Percentiles rank a stretch among this genome's conserved stretches.
These are phyloP conservation scores for Pulveroboletus sp. DNA, from an alignment of 768 basidiomycete genomes.

Conservation along the genomic window DNA sequence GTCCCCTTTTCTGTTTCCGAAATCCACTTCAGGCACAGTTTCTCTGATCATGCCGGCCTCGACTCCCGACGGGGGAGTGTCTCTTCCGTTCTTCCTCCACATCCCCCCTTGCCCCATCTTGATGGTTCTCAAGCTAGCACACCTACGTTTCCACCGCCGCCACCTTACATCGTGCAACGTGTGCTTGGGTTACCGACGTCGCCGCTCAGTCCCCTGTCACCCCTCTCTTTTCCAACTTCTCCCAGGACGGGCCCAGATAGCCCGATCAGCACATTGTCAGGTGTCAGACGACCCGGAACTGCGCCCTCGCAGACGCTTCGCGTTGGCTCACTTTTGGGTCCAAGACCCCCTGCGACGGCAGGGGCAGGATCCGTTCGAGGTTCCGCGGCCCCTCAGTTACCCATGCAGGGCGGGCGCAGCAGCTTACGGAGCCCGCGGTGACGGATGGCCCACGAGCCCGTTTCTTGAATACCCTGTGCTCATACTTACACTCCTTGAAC, in stretches of 20 bases:
- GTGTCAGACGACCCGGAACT: constrained; percentile 5
- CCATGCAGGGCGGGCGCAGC: constrained; percentile 31
- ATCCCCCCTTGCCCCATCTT: constrained; percentile 37
- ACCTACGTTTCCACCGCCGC: constrained; percentile 17
- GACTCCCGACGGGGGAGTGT: constrained; percentile 34
- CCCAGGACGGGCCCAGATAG: not conserved
- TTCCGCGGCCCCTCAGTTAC: constrained; percentile 24
- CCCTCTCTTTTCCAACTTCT: not conserved
- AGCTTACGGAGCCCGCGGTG: constrained; percentile 15
- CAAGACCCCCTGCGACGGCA: constrained; percentile 26
- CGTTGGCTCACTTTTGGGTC: constrained; percentile 27
- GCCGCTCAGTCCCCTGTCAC: constrained; percentile 16
- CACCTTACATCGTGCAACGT: constrained; percentile 32
- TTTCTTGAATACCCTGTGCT: constrained; percentile 21
- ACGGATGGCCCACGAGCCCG: not conserved
- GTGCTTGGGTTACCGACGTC: constrained; percentile 29
- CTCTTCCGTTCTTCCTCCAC: constrained; percentile 39
- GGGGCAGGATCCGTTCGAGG: constrained; percentile 19
- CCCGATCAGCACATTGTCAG: not conserved
- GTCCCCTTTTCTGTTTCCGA: constrained; percentile 56
- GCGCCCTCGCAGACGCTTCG: constrained; percentile 9
- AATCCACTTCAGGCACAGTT: constrained; percentile 45
- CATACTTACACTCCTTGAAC: constrained; percentile 9
- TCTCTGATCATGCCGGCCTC: constrained; percentile 27
- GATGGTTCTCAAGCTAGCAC: constrained; percentile 19